Evolutionary conservation across 2,329 filamentous ascomycete genomes (phyloP).

Genomic region (Arachnopeziza araneosa): DNA sequence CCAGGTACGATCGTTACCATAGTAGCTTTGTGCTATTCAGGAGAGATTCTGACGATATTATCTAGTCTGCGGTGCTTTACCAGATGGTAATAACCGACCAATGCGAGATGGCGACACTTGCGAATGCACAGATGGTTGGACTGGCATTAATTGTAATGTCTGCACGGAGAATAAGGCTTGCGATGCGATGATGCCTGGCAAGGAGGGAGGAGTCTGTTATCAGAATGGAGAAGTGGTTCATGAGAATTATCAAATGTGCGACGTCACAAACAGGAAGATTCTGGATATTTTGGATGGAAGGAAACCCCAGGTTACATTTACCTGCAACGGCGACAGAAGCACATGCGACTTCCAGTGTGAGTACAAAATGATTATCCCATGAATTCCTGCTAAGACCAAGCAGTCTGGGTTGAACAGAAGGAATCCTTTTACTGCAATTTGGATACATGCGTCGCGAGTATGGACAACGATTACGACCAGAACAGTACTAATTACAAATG

Average conservation of each 20-base stretch:
- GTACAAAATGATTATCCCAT: slow-evolving; percentile 27
- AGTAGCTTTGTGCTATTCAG: background rate
- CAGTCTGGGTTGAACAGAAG: slow-evolving; percentile 88
- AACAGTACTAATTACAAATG: slow-evolving; percentile 86
- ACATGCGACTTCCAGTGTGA: slow-evolving; percentile 93
- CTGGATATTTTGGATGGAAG: slow-evolving; percentile 76
- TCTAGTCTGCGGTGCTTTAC: slow-evolving; percentile 76
- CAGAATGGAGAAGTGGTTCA: slow-evolving; percentile 85
- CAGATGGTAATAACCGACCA: slow-evolving; percentile 72
- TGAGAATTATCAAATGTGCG: slow-evolving; percentile 95
- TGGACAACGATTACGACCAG: slow-evolving; percentile 60
- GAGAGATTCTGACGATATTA: slow-evolving; percentile 9
- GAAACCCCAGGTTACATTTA: slow-evolving; percentile 91
- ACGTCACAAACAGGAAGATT: slow-evolving; percentile 95
- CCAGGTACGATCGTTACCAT: slow-evolving; percentile 49
- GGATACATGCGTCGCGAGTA: slow-evolving; percentile 69
- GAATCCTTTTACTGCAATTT: slow-evolving; percentile 97
- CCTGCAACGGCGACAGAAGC: slow-evolving; percentile 67
- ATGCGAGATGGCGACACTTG: slow-evolving; percentile 68
- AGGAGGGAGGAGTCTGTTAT: slow-evolving; percentile 83
- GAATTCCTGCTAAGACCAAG: slow-evolving; percentile 4
- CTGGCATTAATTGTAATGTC: slow-evolving; percentile 96
- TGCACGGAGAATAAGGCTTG: slow-evolving; percentile 81
- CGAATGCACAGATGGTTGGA: slow-evolving; percentile 89
- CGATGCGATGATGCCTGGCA: slow-evolving; percentile 78